Evolutionary conservation across 345 rosid genomes (phyloP).

Genomic region (Pugionium dolabratum): DNA sequence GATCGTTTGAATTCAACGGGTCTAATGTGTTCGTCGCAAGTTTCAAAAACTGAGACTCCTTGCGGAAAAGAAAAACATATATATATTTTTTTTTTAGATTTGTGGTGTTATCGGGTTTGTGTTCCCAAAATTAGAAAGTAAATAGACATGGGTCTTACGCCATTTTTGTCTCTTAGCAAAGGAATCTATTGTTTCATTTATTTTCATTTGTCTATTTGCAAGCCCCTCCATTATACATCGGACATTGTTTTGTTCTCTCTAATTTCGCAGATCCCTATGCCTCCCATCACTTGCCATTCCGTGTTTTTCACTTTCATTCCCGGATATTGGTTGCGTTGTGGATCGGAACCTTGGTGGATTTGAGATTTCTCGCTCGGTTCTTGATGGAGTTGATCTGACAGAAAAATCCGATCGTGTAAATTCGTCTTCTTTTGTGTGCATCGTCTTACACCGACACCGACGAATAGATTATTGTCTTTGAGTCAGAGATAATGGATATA

Average conservation of each 20-base stretch:
- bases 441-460: neutral
- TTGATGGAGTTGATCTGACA: conserved; percentile 3
- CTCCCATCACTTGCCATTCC: conserved; percentile 11
- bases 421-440: neutral
- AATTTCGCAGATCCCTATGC: conserved; percentile 25
- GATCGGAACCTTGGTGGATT: neutral
- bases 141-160: conserved; percentile 20
- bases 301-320: conserved; percentile 19
- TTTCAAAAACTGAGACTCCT: conserved; percentile 9
- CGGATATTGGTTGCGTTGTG: neutral
- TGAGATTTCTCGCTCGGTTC: conserved; percentile 6
- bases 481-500: conserved; percentile 65
- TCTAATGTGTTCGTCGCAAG: neutral
- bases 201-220: neutral
- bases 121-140: conserved; percentile 36
- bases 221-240: conserved; percentile 1
- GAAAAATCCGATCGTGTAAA: neutral
- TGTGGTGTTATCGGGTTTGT: conserved; percentile 16
- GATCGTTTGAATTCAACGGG: conserved; percentile 14
- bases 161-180: conserved; percentile 35
- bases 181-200: conserved; percentile 4
- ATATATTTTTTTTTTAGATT: neutral
- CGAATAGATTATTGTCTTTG: conserved; percentile 10
- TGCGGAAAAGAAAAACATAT: conserved; percentile 1
- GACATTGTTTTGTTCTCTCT: neutral